These are phyloP conservation scores for Nannizziopsis barbatae DNA, from an alignment of 2,329 filamentous ascomycete genomes.

Conservation along the genomic window DNA sequence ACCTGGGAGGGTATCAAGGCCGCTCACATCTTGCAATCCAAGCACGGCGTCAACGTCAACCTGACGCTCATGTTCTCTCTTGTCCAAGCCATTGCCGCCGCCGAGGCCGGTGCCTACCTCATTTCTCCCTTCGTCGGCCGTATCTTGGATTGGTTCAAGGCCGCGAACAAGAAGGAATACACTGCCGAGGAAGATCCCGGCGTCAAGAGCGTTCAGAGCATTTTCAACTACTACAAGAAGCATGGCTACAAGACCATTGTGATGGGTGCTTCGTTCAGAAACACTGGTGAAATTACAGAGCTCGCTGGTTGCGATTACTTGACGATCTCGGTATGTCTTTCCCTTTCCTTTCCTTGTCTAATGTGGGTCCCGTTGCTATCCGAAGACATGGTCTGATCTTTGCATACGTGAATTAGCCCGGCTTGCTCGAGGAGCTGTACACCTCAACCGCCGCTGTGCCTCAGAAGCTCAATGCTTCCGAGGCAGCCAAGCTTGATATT, in stretches of 20 bases:
- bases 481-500: constrained; percentile 58
- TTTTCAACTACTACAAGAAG: constrained; percentile 99
- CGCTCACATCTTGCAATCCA: constrained; percentile 86
- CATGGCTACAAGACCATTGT: constrained; percentile 98
- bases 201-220: constrained; percentile 82
- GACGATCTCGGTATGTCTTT: constrained; percentile 77
- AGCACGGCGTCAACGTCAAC: constrained; percentile 97
- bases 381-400: not conserved
- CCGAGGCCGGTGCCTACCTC: constrained; percentile 90
- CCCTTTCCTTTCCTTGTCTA: not conserved
- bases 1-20: constrained; percentile 99
- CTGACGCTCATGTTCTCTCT: constrained; percentile 97
- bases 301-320: constrained; percentile 97
- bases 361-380: too few species aligned
- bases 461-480: constrained; percentile 75
- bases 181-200: constrained; percentile 81
- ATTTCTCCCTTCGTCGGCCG: constrained; percentile 99
- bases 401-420: constrained; percentile 47
- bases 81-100: constrained; percentile 86
- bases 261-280: constrained; percentile 99
- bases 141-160: constrained; percentile 99
- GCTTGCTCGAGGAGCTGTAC: constrained; percentile 84
- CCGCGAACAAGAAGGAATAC: constrained; percentile 87
- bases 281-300: constrained; percentile 91
- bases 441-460: constrained; percentile 73